Conservation (phyloP, 2,329 filamentous ascomycete species). For the Colletotrichum sp. region DNA sequence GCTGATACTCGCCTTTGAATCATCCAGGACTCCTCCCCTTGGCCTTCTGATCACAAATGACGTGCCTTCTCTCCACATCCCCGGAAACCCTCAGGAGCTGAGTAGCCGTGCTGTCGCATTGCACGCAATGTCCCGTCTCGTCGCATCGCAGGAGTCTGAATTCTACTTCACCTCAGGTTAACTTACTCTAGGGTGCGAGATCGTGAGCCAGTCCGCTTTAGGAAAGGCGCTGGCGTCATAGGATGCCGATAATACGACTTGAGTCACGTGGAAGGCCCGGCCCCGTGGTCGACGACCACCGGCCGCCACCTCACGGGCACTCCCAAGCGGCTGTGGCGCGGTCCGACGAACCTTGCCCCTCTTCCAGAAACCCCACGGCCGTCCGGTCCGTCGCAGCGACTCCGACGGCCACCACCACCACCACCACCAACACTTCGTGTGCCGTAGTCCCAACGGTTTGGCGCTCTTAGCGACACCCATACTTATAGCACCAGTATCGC, state of each 20-base stretch:
- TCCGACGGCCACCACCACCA: background rate
- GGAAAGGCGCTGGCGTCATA: slow-evolving; percentile 17
- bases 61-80: background rate
- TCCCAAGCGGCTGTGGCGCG: slow-evolving; percentile 13
- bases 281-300: slow-evolving; percentile 1
- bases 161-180: background rate
- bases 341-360: background rate
- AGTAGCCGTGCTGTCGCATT: background rate
- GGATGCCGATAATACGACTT: background rate
- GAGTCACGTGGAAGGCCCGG: slow-evolving; percentile 7
- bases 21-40: background rate
- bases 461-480: background rate
- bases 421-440: background rate
- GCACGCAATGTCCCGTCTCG: background rate
- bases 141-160: background rate
- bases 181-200: background rate
- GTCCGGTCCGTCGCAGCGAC: background rate
- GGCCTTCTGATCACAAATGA: background rate
- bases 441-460: background rate
- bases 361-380: background rate
- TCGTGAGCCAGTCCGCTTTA: background rate
- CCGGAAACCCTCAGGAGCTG: background rate
- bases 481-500: background rate
- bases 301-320: slow-evolving; percentile 6
- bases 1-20: background rate